Evolutionary conservation across 176 grass and related monocot genomes (phyloP), one percentile per base, ranked within the genome.

Genomic region (Triticum monococcum): DNA sequence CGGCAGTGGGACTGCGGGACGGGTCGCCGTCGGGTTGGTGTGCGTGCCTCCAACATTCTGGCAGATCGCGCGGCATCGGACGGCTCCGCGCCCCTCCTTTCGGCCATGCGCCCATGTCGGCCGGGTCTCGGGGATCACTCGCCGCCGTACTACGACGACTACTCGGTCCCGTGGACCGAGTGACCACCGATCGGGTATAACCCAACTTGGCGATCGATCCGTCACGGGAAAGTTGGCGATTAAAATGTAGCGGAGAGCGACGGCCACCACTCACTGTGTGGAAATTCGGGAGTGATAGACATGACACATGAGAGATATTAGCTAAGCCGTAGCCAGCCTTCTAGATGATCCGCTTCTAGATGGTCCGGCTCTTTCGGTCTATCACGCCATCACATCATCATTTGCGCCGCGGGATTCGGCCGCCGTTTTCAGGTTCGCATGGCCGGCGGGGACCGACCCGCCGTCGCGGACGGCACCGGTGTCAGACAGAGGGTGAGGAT

Each of bases 91-190:
- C 38, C 78, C 8, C 56, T 20, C 77, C 87, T 80, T 83, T 88
- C 62, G 52, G 87, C 82, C 12, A 33, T 72, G 84, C 79, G 52
- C 81, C 81, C 8, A 33, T 72, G 84, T 83, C 88, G 79, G 88
- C 81, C 18, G 68, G n/a, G 76, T 3, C 16, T 52, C 48, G 48
- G 48, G 48, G 48, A 17, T 52, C 48, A 52, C 48, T 54, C 50
- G 50, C 50, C 50, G 60, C 70, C 22, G 38, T 9, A 57, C 54
- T 12, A 20, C 52, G 52, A 56, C 52, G 5, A 56, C 52, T 20
- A 56, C 22, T 56, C 71, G 14, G 73, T 23, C 56, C 50, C 5
- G 85, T 36, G 31, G 71, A 52, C 60, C 8, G 38, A 28, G 31
- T 4, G 23, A 6, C n/a, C 31, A 12, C 20, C 63, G 59, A 64